Evolutionary conservation across 1,284 basidiomycete genomes (phyloP).

Genomic region (Thelephora terrestris): DNA sequence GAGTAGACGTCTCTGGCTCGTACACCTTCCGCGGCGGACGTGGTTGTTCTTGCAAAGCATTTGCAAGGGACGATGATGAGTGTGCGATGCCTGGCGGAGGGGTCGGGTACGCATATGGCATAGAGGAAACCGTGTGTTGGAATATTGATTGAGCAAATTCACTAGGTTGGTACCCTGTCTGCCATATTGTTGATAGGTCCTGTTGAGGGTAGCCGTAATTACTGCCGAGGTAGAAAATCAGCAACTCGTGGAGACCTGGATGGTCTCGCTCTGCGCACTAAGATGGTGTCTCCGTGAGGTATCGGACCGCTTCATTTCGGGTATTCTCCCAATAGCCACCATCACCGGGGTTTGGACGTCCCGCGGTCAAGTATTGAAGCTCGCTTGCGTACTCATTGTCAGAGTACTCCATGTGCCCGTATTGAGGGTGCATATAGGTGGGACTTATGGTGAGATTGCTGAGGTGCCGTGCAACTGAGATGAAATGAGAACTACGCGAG

Average conservation of each 20-base stretch:
- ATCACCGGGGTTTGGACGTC: constrained; percentile 28
- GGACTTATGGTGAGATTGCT: constrained; percentile 44
- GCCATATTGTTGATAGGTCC: background rate
- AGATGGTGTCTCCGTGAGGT: constrained; percentile 36
- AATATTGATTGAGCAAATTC: constrained; percentile 54
- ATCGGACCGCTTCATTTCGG: constrained; percentile 39
- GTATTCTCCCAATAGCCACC: constrained; percentile 45
- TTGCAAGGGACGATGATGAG: constrained; percentile 64
- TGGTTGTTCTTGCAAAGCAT: constrained; percentile 47
- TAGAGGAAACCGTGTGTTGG: constrained; percentile 45
- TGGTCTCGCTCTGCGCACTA: constrained; percentile 26
- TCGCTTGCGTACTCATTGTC: constrained; percentile 47
- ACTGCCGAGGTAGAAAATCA: background rate
- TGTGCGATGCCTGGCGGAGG: constrained; percentile 43
- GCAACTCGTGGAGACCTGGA: constrained; percentile 1
- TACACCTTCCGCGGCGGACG: constrained; percentile 26
- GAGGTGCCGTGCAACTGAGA: constrained; percentile 52
- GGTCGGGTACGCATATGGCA: constrained; percentile 57
- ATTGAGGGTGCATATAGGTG: constrained; percentile 43
- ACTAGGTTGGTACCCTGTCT: constrained; percentile 31
- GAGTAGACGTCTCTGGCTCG: constrained; percentile 44
- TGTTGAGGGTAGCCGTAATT: background rate
- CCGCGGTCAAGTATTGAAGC: constrained; percentile 34
- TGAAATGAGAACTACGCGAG: constrained; percentile 8
- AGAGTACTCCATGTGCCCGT: constrained; percentile 41